phyloP scores from a whole-genome alignment of 345 rosid species.

The Euphorbia lathyris region DNA sequence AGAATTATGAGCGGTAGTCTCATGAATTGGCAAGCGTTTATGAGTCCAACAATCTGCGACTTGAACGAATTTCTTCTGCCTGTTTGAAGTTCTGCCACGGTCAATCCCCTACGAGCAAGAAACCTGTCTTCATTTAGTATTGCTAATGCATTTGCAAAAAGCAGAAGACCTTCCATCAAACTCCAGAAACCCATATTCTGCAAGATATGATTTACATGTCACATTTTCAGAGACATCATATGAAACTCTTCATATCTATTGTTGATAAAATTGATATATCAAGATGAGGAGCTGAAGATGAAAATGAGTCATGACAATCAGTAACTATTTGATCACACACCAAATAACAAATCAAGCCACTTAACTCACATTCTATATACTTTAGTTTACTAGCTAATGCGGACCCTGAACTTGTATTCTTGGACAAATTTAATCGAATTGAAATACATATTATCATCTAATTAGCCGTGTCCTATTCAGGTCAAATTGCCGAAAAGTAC shows the following conservation, averaged over 20 bases:
- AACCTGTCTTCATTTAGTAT: slow-evolving; percentile 49
- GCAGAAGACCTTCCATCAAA: slow-evolving; percentile 39
- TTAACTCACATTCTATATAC: background rate
- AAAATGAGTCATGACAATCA: background rate
- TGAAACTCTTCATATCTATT: background rate
- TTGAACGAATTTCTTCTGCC: slow-evolving; percentile 35
- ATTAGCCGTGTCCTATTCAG: too few relatives aligned
- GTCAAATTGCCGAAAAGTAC: too few relatives aligned
- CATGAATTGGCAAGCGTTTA: slow-evolving; percentile 50
- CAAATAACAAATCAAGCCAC: background rate
- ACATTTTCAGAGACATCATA: slow-evolving; percentile 1
- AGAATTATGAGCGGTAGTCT: slow-evolving; percentile 44
- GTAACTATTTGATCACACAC: background rate
- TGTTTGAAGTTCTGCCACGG: slow-evolving; percentile 42
- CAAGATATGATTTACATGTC: background rate
- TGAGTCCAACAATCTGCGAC: slow-evolving; percentile 44
- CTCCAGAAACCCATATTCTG: slow-evolving; percentile 50
- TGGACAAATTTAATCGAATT: too few relatives aligned
- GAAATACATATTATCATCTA: too few relatives aligned
- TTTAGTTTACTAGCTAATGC: too few relatives aligned
- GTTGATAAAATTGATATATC: background rate
- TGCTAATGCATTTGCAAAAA: slow-evolving; percentile 48
- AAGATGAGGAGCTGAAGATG: background rate
- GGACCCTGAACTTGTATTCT: too few relatives aligned
- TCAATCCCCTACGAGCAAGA: slow-evolving; percentile 50